Conservation (phyloP, 495 filamentous ascomycete species). For the Penicillium silybi region DNA sequence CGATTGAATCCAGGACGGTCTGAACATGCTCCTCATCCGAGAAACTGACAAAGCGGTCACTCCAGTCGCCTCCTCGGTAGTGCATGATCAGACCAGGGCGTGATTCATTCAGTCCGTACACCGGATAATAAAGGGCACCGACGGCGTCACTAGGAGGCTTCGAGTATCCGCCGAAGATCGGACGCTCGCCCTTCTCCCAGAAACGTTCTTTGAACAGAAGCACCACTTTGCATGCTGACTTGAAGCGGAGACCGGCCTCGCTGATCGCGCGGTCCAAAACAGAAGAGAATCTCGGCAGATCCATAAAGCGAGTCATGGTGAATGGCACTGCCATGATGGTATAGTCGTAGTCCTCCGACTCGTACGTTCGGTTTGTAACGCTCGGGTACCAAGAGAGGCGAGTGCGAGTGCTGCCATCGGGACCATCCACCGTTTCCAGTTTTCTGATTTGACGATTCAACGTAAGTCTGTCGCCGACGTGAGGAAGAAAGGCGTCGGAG, state of each 20-base stretch:
- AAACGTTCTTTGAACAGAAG: constrained; percentile 60
- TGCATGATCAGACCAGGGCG: constrained; percentile 58
- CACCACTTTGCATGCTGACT: constrained; percentile 59
- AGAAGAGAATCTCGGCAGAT: constrained; percentile 24
- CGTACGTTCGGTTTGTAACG: constrained; percentile 17
- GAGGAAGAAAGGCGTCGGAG: too few relatives aligned
- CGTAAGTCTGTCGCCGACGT: constrained; percentile 16
- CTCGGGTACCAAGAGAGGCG: constrained; percentile 23
- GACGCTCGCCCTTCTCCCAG: constrained; percentile 58
- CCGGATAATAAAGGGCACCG: constrained; percentile 56
- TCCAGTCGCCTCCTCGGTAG: constrained; percentile 47
- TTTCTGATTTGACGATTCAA: constrained; percentile 23
- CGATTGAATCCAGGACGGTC: constrained; percentile 53
- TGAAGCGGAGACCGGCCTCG: constrained; percentile 46
- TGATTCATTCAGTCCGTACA: constrained; percentile 56
- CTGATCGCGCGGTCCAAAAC: constrained; percentile 52
- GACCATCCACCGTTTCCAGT: constrained; percentile 9
- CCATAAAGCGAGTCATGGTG: constrained; percentile 27
- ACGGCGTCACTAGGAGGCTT: constrained; percentile 49
- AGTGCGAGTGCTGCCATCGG: constrained; percentile 3
- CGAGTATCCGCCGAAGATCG: constrained; percentile 59
- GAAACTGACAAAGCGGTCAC: constrained; percentile 40
- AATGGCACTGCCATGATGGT: constrained; percentile 29
- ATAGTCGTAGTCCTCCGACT: constrained; percentile 27
- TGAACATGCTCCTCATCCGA: constrained; percentile 51